Conservation (phyloP, 139 green algal genomes). For the Bryopsis sp. region DNA sequence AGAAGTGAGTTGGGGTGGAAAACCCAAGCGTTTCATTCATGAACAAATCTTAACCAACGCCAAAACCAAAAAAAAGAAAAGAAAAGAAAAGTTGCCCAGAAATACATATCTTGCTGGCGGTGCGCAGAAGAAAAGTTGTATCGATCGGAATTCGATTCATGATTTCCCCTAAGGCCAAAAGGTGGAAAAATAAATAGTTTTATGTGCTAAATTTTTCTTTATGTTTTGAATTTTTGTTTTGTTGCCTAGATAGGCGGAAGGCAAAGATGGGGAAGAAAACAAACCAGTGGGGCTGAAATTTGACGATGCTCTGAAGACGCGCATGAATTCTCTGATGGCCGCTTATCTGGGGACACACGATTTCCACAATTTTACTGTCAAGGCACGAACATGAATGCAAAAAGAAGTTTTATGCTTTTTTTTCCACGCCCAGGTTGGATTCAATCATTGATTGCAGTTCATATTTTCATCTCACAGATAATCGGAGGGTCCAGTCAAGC, state of each 20-base stretch:
- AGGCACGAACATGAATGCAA: neutral
- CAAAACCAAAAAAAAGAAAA: too few species aligned
- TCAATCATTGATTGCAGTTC: neutral
- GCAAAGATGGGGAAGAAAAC: too few species aligned
- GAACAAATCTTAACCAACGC: too few species aligned
- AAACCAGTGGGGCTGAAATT: too few species aligned
- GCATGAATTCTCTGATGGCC: constrained; percentile 52
- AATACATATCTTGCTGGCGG: too few species aligned
- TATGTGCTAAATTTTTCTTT: neutral
- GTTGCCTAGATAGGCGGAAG: neutral
- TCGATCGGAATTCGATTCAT: too few species aligned
- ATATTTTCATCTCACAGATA: neutral
- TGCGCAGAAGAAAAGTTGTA: too few species aligned
- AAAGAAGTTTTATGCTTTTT: neutral
- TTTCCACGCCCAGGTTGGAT: neutral
- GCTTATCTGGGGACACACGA: constrained; percentile 83
- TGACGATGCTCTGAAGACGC: constrained; percentile 23
- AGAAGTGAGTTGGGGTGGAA: too few species aligned
- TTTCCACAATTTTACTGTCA: constrained; percentile 85
- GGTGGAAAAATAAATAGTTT: neutral
- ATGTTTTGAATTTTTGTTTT: neutral
- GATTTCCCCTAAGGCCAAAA: too few species aligned
- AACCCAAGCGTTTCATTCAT: too few species aligned
- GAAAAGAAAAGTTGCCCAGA: too few species aligned
- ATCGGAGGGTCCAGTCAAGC: neutral